A percentile compares a stretch with the other conserved stretches of the same genome.
Evolutionary conservation across 257 asterid genomes (phyloP).

Genomic region (Plantago major): DNA sequence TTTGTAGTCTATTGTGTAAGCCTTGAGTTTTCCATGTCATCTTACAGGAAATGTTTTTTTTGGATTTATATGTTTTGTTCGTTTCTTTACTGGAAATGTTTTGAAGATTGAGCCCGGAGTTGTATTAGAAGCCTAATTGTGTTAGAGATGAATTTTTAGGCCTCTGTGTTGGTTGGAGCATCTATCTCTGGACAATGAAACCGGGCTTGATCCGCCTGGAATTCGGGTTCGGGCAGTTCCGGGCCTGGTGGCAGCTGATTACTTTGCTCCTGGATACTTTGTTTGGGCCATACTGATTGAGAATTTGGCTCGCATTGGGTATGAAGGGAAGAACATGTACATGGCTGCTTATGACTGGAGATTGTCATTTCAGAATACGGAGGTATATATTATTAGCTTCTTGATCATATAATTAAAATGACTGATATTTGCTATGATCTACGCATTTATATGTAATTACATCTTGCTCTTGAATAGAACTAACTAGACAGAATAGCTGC

Average conservation of each 20-base stretch:
- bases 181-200: slow-evolving; percentile 81
- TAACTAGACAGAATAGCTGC: background rate
- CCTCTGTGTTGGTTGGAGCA: slow-evolving; percentile 97
- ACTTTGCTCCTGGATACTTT: slow-evolving; percentile 88
- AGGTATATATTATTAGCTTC: slow-evolving; percentile 34
- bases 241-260: slow-evolving; percentile 84
- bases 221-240: slow-evolving; percentile 84
- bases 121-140: slow-evolving; percentile 3
- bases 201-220: slow-evolving; percentile 92
- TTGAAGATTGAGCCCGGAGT: too few relatives aligned
- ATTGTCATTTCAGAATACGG: slow-evolving; percentile 80
- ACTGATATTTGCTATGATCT: too few relatives aligned
- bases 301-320: slow-evolving; percentile 87
- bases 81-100: too few relatives aligned
- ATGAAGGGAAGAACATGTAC: slow-evolving; percentile 82
- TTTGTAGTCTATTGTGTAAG: too few relatives aligned
- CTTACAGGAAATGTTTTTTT: too few relatives aligned
- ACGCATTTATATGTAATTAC: too few relatives aligned
- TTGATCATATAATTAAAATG: too few relatives aligned
- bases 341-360: slow-evolving; percentile 99
- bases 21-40: too few relatives aligned
- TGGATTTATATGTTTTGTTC: too few relatives aligned
- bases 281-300: slow-evolving; percentile 89
- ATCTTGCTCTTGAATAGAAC: too few relatives aligned
- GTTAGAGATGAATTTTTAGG: slow-evolving; percentile 38